Conservation (phyloP, 768 basidiomycete species). For the Pulveroboletus frians region DNA sequence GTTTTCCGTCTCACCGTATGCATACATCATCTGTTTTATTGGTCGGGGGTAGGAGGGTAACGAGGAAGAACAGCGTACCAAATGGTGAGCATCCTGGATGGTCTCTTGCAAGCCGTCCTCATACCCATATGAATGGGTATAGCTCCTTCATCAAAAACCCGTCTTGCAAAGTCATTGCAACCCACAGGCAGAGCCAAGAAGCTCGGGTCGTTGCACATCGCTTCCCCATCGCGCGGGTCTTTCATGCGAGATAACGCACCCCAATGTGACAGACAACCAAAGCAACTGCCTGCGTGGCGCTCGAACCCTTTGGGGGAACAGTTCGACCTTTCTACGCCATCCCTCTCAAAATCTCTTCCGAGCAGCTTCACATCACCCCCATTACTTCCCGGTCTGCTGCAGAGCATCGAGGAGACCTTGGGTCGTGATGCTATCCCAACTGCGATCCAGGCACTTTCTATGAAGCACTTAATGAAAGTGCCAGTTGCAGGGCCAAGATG, state of each 20-base stretch:
- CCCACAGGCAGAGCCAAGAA: constrained; percentile 23
- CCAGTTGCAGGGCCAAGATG: constrained; percentile 10
- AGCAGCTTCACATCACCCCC: constrained; percentile 60
- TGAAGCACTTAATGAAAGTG: constrained; percentile 55
- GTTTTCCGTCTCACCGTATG: constrained; percentile 1
- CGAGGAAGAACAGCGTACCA: constrained; percentile 11
- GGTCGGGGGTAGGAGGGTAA: constrained; percentile 6
- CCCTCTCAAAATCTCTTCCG: constrained; percentile 29
- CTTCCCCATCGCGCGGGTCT: constrained; percentile 12
- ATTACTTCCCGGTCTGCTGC: constrained; percentile 58
- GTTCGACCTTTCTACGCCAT: constrained; percentile 32
- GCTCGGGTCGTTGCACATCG: constrained; percentile 25
- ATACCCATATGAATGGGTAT: not conserved
- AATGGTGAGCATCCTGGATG: constrained; percentile 9
- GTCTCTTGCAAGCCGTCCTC: not conserved
- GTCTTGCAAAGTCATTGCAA: constrained; percentile 27
- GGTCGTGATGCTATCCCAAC: constrained; percentile 59
- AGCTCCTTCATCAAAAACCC: constrained; percentile 23
- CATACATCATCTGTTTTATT: constrained; percentile 11
- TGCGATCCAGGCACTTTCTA: constrained; percentile 70
- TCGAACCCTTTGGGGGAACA: constrained; percentile 31
- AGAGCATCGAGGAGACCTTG: constrained; percentile 52
- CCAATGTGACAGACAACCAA: constrained; percentile 14
- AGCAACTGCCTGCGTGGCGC: not conserved
- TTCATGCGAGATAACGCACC: constrained; percentile 17